These are phyloP conservation scores for Scolecobasidium constrictum DNA, from an alignment of 2,329 filamentous ascomycete genomes.

Conservation along the genomic window DNA sequence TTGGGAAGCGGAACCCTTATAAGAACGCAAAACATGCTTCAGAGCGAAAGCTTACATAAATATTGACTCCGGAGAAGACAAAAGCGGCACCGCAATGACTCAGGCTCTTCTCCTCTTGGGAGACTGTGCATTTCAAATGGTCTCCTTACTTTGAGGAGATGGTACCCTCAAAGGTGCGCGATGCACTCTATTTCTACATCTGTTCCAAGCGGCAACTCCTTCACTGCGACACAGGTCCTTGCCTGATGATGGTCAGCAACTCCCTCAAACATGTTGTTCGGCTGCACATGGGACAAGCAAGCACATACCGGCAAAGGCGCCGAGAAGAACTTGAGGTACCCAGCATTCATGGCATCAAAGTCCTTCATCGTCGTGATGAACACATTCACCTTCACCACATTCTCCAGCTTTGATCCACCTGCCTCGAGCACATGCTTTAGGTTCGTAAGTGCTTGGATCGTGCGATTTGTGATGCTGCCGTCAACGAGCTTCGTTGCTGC, in stretches of 20 bases:
- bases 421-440: slow-evolving; percentile 48
- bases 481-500: slow-evolving; percentile 43
- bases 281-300: too few relatives aligned
- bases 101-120: too few relatives aligned
- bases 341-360: slow-evolving; percentile 49
- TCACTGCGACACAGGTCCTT: slow-evolving; percentile 38
- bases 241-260: slow-evolving; percentile 9
- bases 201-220: slow-evolving; percentile 33
- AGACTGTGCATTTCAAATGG: too few relatives aligned
- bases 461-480: slow-evolving; percentile 44
- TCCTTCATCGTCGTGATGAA: slow-evolving; percentile 56
- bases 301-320: slow-evolving; percentile 37
- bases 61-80: too few relatives aligned
- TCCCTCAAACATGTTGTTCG: not conserved
- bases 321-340: slow-evolving; percentile 40
- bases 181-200: slow-evolving; percentile 42
- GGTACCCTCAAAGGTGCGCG: not conserved
- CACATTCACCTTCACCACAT: slow-evolving; percentile 57
- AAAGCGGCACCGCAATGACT: too few relatives aligned
- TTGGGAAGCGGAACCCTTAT: too few relatives aligned
- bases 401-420: slow-evolving; percentile 46
- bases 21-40: too few relatives aligned
- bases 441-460: slow-evolving; percentile 46
- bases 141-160: too few relatives aligned
- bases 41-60: too few relatives aligned